Percentiles rank a stretch among this genome's conserved stretches.
Conservation (phyloP, 768 basidiomycete species). For the Auricularia auricula-judae region DNA sequence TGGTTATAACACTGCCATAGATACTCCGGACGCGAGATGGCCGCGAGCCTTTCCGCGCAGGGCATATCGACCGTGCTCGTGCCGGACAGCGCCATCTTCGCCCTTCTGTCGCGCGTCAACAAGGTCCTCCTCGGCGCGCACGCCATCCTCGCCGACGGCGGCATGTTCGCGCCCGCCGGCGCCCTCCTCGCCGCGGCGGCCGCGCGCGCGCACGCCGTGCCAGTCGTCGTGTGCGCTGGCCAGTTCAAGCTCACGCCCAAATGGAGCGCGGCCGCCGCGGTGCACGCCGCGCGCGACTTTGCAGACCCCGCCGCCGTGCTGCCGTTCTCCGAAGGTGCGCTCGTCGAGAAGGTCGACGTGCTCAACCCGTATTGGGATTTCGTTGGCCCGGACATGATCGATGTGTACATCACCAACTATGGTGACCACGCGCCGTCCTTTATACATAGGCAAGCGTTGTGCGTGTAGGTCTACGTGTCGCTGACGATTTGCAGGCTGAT, state of each 20-base stretch:
- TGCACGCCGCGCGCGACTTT: constrained; percentile 70
- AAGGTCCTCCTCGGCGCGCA: constrained; percentile 94
- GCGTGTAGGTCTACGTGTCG: neutral
- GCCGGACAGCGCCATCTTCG: constrained; percentile 92
- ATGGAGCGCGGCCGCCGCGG: constrained; percentile 78
- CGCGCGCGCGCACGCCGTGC: constrained; percentile 81
- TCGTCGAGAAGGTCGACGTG: constrained; percentile 84
- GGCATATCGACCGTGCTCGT: constrained; percentile 94
- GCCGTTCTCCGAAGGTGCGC: constrained; percentile 65
- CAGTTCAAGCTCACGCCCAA: constrained; percentile 93
- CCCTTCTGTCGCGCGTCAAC: constrained; percentile 92
- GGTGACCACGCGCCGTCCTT: constrained; percentile 96
- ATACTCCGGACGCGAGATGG: constrained; percentile 68
- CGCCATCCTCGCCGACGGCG: constrained; percentile 93
- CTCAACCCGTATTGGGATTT: constrained; percentile 97
- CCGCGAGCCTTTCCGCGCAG: constrained; percentile 62
- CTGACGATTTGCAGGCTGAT: constrained; percentile 43
- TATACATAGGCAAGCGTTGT: constrained; percentile 58
- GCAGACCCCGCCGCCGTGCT: constrained; percentile 55
- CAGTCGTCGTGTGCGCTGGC: constrained; percentile 87
- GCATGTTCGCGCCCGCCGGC: constrained; percentile 84
- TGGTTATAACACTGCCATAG: constrained; percentile 1
- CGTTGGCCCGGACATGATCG: constrained; percentile 82
- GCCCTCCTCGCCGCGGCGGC: constrained; percentile 78
- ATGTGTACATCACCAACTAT: constrained; percentile 93